A percentile compares a stretch with the other conserved stretches of the same genome.
These are phyloP conservation scores for Picochlorum sp. DNA, from an alignment of 139 green algal species.

Conservation along the genomic window DNA sequence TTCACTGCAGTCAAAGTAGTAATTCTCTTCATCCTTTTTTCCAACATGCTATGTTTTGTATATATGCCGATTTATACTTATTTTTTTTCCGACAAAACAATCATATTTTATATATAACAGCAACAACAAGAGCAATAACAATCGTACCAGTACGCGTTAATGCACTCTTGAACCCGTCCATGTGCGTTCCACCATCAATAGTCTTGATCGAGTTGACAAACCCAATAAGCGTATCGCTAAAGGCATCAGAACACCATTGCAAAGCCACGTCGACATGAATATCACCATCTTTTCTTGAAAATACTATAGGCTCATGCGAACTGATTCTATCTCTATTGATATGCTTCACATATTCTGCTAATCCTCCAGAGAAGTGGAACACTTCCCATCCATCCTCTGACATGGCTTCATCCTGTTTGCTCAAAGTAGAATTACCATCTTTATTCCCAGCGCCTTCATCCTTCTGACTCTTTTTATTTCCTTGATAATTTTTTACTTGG, in stretches of 20 bases:
- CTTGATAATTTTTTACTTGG: slow-evolving; percentile 2
- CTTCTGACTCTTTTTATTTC: not conserved
- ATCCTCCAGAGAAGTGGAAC: slow-evolving; percentile 49
- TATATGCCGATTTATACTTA: no score
- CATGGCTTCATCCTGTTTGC: not conserved
- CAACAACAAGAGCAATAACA: no score
- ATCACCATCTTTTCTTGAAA: slow-evolving; percentile 37
- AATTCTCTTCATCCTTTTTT: no score
- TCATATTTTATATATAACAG: not conserved
- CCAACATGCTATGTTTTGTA: no score
- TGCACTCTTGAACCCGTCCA: slow-evolving; percentile 79
- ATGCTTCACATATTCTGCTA: slow-evolving; percentile 80
- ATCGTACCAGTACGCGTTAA: slow-evolving; percentile 69
- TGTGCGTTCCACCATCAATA: slow-evolving; percentile 87
- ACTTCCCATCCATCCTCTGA: slow-evolving; percentile 41
- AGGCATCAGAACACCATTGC: slow-evolving; percentile 81
- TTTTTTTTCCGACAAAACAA: no score
- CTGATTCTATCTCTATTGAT: slow-evolving; percentile 46
- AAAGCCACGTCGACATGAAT: slow-evolving; percentile 65
- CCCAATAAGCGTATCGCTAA: slow-evolving; percentile 72
- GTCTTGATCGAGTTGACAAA: slow-evolving; percentile 97
- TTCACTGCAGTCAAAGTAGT: no score
- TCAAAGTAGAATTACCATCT: not conserved
- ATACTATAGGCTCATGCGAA: slow-evolving; percentile 67
- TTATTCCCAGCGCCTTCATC: not conserved